Evolutionary conservation across 164 flowering plant genomes (phyloP).

Genomic region (Sedum album): DNA sequence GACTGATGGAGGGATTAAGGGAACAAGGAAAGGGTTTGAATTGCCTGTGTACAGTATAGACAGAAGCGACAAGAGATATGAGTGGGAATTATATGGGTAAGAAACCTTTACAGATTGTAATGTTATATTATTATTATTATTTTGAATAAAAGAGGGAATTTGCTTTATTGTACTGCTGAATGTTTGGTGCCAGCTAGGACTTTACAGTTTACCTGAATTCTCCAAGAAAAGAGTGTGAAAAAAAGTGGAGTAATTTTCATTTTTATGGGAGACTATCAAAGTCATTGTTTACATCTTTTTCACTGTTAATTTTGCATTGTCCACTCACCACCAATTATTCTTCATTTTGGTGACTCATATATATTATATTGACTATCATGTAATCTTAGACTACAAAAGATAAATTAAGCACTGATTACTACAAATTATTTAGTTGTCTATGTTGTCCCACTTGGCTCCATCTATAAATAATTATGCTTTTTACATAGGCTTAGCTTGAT

Average conservation of each 20-base stretch:
- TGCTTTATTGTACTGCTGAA: background rate
- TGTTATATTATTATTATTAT: background rate
- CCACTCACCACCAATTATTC: background rate
- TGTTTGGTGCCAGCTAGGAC: background rate
- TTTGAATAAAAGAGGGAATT: background rate
- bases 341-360: background rate
- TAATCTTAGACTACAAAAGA: background rate
- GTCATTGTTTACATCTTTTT: background rate
- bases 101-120: background rate
- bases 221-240: background rate
- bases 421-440: background rate
- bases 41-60: background rate
- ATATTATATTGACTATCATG: background rate
- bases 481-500: background rate
- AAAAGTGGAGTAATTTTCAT: background rate
- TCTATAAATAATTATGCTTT: background rate
- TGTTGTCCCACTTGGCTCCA: background rate
- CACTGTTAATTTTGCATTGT: background rate
- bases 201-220: background rate
- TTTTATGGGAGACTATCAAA: background rate
- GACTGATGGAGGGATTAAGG: background rate
- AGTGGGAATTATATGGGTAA: background rate
- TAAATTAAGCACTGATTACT: background rate
- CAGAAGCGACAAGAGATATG: constrained; percentile 23
- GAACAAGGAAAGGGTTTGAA: background rate